Evolutionary conservation across 495 filamentous ascomycete species (phyloP).

Genomic region (Annulohypoxylon nitens): DNA sequence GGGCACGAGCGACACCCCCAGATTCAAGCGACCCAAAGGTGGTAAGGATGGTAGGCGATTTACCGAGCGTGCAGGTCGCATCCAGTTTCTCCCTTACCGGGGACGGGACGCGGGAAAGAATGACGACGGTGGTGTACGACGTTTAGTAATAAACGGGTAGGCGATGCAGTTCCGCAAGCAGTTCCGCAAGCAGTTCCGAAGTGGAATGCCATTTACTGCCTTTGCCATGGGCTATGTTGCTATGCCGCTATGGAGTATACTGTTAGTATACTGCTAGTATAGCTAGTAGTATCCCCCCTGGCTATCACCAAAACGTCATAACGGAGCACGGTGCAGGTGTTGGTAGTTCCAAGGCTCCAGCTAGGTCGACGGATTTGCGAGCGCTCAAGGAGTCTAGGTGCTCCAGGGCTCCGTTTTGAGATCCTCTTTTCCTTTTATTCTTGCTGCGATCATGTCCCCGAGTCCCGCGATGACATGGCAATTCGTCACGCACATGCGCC

Average conservation of each 20-base stretch:
- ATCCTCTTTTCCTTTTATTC: constrained; percentile 21
- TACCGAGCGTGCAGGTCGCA: constrained; percentile 34
- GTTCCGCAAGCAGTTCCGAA: constrained; percentile 24
- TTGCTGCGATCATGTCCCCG: constrained; percentile 10
- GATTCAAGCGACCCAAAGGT: constrained; percentile 34
- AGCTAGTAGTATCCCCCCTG: constrained; percentile 27
- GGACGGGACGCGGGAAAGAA: constrained; percentile 34
- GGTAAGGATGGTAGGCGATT: constrained; percentile 22
- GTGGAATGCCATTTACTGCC: constrained; percentile 10
- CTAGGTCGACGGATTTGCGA: not conserved
- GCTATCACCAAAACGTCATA: constrained; percentile 41
- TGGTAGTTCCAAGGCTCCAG: constrained; percentile 6
- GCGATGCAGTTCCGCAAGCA: constrained; percentile 34
- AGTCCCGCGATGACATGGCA: constrained; percentile 27
- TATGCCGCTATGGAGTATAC: too few species aligned
- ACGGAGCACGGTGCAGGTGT: constrained; percentile 41
- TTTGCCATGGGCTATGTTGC: too few species aligned
- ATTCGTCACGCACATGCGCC: constrained; percentile 24
- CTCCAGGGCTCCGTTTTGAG: constrained; percentile 32
- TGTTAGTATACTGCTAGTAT: not conserved
- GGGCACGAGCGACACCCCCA: constrained; percentile 41
- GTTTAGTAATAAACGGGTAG: constrained; percentile 43
- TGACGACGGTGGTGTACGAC: constrained; percentile 40
- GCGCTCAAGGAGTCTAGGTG: not conserved
- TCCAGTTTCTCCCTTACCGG: constrained; percentile 30